A percentile compares a stretch with the other conserved stretches of the same genome.
Evolutionary conservation across 768 basidiomycete genomes (phyloP).

Genomic region (Lentinula aciculospora): DNA sequence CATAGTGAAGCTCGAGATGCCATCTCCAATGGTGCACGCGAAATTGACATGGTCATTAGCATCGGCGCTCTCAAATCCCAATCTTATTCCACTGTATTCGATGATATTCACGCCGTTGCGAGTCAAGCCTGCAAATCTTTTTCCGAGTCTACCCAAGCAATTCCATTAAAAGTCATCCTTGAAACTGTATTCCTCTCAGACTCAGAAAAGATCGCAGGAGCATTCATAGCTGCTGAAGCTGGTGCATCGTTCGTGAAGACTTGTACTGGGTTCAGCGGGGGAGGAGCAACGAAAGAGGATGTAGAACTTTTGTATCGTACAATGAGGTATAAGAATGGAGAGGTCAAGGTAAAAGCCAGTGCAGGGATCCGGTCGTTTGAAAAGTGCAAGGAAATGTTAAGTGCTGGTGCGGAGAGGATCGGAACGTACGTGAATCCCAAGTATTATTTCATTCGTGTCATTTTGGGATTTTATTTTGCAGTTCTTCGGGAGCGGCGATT

Average conservation of each 20-base stretch:
- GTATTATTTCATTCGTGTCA: not conserved
- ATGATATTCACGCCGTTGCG: slow-evolving; percentile 37
- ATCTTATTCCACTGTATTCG: slow-evolving; percentile 28
- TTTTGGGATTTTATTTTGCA: slow-evolving; percentile 4
- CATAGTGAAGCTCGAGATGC: slow-evolving; percentile 41
- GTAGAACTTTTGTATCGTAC: slow-evolving; percentile 37
- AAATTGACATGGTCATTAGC: slow-evolving; percentile 49
- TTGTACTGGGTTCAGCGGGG: slow-evolving; percentile 44
- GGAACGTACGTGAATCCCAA: slow-evolving; percentile 37
- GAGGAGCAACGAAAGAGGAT: slow-evolving; percentile 40
- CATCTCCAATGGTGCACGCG: slow-evolving; percentile 38
- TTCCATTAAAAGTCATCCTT: slow-evolving; percentile 46
- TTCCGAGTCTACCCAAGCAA: not conserved
- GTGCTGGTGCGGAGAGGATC: slow-evolving; percentile 45
- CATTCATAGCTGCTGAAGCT: slow-evolving; percentile 41
- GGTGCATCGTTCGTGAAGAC: slow-evolving; percentile 52
- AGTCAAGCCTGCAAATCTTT: slow-evolving; percentile 20
- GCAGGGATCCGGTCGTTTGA: slow-evolving; percentile 45
- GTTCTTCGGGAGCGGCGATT: slow-evolving; percentile 22
- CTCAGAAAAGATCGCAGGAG: slow-evolving; percentile 40
- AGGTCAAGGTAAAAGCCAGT: slow-evolving; percentile 45
- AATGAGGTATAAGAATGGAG: slow-evolving; percentile 28
- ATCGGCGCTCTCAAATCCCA: slow-evolving; percentile 38
- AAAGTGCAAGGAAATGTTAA: slow-evolving; percentile 39
- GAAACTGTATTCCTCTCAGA: slow-evolving; percentile 43